Evolutionary conservation across 164 flowering plant genomes (phyloP).

Genomic region (Chimonanthus salicifolius): DNA sequence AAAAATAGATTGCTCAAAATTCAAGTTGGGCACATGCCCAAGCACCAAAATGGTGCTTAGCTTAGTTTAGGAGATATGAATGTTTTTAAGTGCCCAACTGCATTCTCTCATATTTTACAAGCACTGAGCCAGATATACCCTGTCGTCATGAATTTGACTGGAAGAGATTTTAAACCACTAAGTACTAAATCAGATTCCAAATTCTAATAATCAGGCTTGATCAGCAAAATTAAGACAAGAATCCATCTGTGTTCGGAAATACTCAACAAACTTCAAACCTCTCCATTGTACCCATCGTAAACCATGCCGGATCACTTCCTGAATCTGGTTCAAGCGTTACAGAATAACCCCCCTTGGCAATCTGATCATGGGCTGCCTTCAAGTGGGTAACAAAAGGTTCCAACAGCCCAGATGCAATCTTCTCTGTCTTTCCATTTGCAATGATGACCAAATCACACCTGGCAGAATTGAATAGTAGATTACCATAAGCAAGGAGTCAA

Average conservation of each 20-base stretch:
- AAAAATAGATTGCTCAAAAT: not conserved
- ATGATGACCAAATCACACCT: conserved; percentile 83
- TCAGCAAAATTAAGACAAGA: not conserved
- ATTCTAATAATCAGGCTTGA: not conserved
- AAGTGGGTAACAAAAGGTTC: conserved; percentile 90
- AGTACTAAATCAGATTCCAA: not conserved
- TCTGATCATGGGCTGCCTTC: conserved; percentile 85
- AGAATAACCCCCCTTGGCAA: conserved; percentile 90
- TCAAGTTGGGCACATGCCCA: not conserved
- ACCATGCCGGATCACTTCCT: conserved; percentile 60
- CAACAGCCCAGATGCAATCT: conserved; percentile 81
- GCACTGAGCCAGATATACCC: not conserved
- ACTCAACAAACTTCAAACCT: conserved; percentile 42
- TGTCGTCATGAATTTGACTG: not conserved
- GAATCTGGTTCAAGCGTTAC: conserved; percentile 59
- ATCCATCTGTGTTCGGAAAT: not conserved
- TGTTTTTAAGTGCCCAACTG: not conserved
- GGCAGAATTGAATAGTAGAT: not conserved
- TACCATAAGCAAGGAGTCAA: not conserved
- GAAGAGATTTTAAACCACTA: no score
- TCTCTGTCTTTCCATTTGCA: conserved; percentile 79
- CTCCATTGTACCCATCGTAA: conserved; percentile 84
- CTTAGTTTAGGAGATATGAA: not conserved
- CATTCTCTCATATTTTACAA: not conserved
- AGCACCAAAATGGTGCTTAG: not conserved